Evolutionary conservation across 306 rosid species (phyloP).

Genomic region (Prunus kanzakura): DNA sequence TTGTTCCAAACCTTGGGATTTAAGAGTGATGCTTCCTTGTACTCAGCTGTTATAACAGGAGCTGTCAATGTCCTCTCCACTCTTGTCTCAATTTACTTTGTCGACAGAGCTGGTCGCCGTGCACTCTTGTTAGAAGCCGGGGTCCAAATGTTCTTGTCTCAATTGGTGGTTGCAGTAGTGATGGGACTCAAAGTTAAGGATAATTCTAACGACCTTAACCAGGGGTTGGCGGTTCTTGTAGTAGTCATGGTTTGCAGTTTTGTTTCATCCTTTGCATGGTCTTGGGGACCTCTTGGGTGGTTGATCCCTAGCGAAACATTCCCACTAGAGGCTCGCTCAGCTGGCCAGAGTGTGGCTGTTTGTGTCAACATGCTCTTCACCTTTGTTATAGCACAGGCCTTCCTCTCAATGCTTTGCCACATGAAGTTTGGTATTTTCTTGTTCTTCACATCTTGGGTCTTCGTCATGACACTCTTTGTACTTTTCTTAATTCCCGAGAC

Average conservation of each 20-base stretch:
- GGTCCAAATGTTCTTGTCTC: constrained; percentile 71
- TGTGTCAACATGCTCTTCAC: constrained; percentile 70
- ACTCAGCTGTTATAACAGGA: constrained; percentile 70
- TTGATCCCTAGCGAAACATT: constrained; percentile 77
- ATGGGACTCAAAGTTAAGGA: constrained; percentile 56
- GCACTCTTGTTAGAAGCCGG: constrained; percentile 62
- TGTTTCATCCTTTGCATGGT: constrained; percentile 81
- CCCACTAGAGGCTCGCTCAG: constrained; percentile 73
- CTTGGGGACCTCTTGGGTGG: constrained; percentile 90
- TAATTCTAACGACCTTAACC: constrained; percentile 20
- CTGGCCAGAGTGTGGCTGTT: constrained; percentile 63
- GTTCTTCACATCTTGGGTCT: constrained; percentile 76
- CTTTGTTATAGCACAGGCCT: constrained; percentile 40
- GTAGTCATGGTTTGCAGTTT: constrained; percentile 62
- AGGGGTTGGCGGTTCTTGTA: constrained; percentile 42
- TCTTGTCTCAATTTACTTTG: constrained; percentile 56
- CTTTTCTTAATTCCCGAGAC: constrained; percentile 69
- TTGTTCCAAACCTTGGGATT: constrained; percentile 66
- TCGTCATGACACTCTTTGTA: constrained; percentile 51
- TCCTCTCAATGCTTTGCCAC: constrained; percentile 68
- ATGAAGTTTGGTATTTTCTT: constrained; percentile 72
- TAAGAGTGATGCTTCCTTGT: constrained; percentile 57
- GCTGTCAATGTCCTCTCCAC: constrained; percentile 67
- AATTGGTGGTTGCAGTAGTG: constrained; percentile 48
- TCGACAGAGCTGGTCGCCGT: constrained; percentile 66